These are phyloP conservation scores for Citrus maxima DNA, from an alignment of 345 rosid genomes.

Conservation along the genomic window DNA sequence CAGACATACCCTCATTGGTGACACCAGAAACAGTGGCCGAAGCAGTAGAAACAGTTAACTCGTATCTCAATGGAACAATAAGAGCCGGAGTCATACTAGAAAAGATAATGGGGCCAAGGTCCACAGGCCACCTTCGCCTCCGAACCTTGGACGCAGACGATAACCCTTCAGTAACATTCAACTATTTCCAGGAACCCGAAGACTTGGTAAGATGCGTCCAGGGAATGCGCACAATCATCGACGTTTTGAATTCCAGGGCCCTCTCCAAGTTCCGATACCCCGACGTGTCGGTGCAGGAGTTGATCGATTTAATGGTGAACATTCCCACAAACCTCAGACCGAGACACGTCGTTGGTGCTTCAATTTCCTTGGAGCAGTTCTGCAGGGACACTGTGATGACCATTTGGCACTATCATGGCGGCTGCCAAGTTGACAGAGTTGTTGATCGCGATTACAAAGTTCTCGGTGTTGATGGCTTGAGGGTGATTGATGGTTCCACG, in stretches of 20 bases:
- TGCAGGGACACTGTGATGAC: constrained; percentile 65
- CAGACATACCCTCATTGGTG: constrained; percentile 13
- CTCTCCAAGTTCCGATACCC: constrained; percentile 50
- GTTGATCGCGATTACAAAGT: constrained; percentile 58
- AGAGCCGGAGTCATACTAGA: constrained; percentile 48
- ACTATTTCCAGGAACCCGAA: constrained; percentile 70
- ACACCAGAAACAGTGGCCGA: constrained; percentile 26
- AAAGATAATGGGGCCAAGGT: constrained; percentile 52
- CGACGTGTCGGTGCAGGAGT: constrained; percentile 26
- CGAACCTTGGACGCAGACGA: constrained; percentile 43
- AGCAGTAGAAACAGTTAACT: constrained; percentile 31
- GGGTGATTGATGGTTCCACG: constrained; percentile 68
- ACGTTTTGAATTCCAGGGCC: constrained; percentile 47
- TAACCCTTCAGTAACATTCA: constrained; percentile 64
- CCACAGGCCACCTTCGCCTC: constrained; percentile 61
- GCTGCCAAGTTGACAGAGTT: constrained; percentile 61
- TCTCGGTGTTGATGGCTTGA: constrained; percentile 41
- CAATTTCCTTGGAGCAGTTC: constrained; percentile 51
- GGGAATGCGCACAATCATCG: constrained; percentile 48
- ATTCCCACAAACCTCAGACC: constrained; percentile 66
- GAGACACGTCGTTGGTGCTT: constrained; percentile 22
- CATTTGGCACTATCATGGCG: constrained; percentile 76
- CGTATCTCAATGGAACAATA: constrained; percentile 33
- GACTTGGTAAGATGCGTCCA: constrained; percentile 53
- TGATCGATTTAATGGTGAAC: constrained; percentile 33